A percentile compares a stretch with the other conserved stretches of the same genome.
Conservation (phyloP, 164 flowering plant species). For the Liquidambar formosana region DNA sequence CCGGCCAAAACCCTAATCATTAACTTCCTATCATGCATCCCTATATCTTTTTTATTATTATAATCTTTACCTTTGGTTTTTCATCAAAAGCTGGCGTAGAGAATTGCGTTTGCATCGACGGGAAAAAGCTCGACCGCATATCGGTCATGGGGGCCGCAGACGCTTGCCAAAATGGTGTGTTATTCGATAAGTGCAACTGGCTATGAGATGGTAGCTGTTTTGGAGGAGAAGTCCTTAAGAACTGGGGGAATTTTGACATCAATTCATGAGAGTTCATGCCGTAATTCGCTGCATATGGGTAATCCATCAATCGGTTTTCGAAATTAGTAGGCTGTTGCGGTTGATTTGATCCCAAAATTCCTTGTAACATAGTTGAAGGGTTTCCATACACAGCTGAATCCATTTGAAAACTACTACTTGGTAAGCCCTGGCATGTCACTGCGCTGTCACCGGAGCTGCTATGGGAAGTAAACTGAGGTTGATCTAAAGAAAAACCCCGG, state of each 20-base stretch:
- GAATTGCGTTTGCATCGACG: conserved; percentile 28
- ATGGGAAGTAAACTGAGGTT: conserved; percentile 32
- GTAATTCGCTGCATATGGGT: conserved; percentile 26
- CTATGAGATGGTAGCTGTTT: conserved; percentile 32
- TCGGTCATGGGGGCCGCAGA: conserved; percentile 29
- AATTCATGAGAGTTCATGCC: conserved; percentile 30
- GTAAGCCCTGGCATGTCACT: conserved; percentile 27
- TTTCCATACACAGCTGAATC: conserved; percentile 48
- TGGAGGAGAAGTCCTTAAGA: conserved; percentile 48
- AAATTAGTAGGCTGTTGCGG: too few species aligned
- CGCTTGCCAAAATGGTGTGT: conserved; percentile 70
- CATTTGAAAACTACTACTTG: conserved; percentile 26
- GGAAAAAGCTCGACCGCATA: conserved; percentile 27
- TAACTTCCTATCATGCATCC: not conserved
- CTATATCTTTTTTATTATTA: not conserved
- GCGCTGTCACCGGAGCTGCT: conserved; percentile 39
- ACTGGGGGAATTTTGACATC: conserved; percentile 51
- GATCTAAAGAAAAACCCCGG: conserved; percentile 45
- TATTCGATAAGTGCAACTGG: conserved; percentile 74
- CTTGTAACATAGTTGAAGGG: conserved; percentile 38
- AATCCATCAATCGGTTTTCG: too few species aligned
- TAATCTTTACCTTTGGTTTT: conserved; percentile 45
- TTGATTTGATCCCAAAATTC: conserved; percentile 39
- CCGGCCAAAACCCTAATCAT: conserved; percentile 12
- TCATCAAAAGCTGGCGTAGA: conserved; percentile 26